These are phyloP conservation scores for Penicillium argentinense DNA, from an alignment of 495 filamentous ascomycete species.

Conservation along the genomic window DNA sequence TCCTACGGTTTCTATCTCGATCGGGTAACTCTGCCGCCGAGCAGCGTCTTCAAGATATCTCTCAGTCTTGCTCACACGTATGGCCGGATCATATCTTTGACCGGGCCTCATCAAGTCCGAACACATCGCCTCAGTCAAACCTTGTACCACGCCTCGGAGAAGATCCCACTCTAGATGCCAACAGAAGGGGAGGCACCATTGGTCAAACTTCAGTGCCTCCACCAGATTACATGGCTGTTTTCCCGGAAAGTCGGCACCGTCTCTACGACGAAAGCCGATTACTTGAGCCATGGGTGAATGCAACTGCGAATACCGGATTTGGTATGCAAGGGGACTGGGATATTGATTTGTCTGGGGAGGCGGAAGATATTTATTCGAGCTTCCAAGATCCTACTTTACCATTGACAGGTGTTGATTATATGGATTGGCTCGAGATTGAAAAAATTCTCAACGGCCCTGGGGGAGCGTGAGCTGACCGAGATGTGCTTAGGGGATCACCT, in stretches of 20 bases:
- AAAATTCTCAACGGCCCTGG: conserved; percentile 16
- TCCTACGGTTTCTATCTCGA: conserved; percentile 17
- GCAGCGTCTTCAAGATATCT: conserved; percentile 20
- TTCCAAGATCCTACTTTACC: conserved; percentile 22
- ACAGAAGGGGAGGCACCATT: too few species aligned
- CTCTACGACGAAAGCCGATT: conserved; percentile 11
- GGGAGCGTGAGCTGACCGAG: too few species aligned
- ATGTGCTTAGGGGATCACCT: too few species aligned
- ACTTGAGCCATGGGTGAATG: conserved; percentile 17
- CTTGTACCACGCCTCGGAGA: background rate
- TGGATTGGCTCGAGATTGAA: conserved; percentile 26
- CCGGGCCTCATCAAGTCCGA: background rate
- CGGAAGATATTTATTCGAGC: conserved; percentile 23
- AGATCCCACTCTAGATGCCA: too few species aligned
- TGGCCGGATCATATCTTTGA: conserved; percentile 15
- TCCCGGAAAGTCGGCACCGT: background rate
- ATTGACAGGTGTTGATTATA: conserved; percentile 22
- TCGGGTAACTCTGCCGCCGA: conserved; percentile 23
- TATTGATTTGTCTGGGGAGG: conserved; percentile 18
- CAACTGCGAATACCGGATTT: conserved; percentile 6
- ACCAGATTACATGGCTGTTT: background rate
- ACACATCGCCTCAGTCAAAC: background rate
- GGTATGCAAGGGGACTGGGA: conserved; percentile 18
- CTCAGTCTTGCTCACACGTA: conserved; percentile 20
- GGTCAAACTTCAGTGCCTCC: too few species aligned